These are phyloP conservation scores for Silene uniflora DNA, from an alignment of 148 eudicot species.

Conservation along the genomic window DNA sequence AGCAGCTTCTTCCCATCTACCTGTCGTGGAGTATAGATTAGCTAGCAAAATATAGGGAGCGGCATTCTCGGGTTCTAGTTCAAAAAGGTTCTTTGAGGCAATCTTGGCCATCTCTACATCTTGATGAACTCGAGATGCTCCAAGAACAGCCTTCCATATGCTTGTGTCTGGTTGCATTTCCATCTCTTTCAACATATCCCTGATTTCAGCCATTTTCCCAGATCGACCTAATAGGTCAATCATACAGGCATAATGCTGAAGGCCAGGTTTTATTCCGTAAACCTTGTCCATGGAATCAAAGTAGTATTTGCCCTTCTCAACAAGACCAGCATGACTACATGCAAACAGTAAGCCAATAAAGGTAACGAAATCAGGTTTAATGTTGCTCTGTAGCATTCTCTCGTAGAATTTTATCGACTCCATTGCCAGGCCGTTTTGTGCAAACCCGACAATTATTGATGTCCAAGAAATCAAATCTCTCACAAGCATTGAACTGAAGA, in stretches of 20 bases:
- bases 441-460: slow-evolving; percentile 67
- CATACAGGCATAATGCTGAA: slow-evolving; percentile 65
- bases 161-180: slow-evolving; percentile 48
- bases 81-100: slow-evolving; percentile 56
- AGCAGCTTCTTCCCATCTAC: slow-evolving; percentile 60
- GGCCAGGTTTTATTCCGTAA: slow-evolving; percentile 50
- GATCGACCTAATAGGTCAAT: slow-evolving; percentile 69
- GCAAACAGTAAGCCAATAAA: slow-evolving; percentile 69
- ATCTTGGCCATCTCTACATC: slow-evolving; percentile 50
- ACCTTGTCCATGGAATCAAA: slow-evolving; percentile 57
- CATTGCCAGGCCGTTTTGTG: slow-evolving; percentile 56
- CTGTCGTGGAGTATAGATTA: slow-evolving; percentile 56
- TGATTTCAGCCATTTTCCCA: slow-evolving; percentile 54
- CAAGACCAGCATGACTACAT: slow-evolving; percentile 70
- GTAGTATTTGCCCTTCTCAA: slow-evolving; percentile 44
- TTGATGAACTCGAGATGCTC: slow-evolving; percentile 58
- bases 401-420: slow-evolving; percentile 46
- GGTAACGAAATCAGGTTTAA: slow-evolving; percentile 57
- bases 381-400: slow-evolving; percentile 50
- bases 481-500: slow-evolving; percentile 45
- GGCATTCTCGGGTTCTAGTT: slow-evolving; percentile 52
- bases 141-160: slow-evolving; percentile 65
- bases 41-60: slow-evolving; percentile 61
- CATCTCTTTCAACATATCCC: slow-evolving; percentile 48
- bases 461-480: slow-evolving; percentile 68